A percentile compares a stretch with the other conserved stretches of the same genome.
Evolutionary conservation across 2,329 filamentous ascomycete genomes (phyloP).

Genomic region (Diaporthe velutina): DNA sequence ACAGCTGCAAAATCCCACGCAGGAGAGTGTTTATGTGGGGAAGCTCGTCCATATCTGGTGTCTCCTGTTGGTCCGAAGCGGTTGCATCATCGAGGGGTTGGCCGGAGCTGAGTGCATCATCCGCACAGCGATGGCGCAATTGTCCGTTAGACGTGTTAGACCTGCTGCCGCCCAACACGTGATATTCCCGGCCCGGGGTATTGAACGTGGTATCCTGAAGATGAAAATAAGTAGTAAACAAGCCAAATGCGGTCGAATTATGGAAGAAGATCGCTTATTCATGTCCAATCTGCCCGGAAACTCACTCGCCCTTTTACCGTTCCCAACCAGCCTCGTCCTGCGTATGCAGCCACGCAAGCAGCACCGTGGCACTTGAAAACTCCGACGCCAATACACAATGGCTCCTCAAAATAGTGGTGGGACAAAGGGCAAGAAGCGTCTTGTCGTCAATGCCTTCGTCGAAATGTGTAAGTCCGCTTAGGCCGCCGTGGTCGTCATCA

Average conservation of each 20-base stretch:
- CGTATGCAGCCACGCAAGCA: neutral
- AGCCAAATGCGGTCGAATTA: neutral
- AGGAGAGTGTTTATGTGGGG: neutral
- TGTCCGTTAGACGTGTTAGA: conserved; percentile 7
- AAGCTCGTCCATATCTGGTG: neutral
- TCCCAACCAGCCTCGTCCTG: neutral
- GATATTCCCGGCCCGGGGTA: neutral
- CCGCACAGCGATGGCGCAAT: conserved; percentile 38
- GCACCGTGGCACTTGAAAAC: neutral
- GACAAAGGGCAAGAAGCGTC: conserved; percentile 31
- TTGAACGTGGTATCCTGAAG: neutral
- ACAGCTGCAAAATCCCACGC: neutral
- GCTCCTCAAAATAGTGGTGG: conserved; percentile 23
- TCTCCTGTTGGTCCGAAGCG: conserved; percentile 21
- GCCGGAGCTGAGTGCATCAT: conserved; percentile 34
- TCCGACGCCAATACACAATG: neutral
- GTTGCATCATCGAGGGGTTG: conserved; percentile 33
- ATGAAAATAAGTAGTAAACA: neutral
- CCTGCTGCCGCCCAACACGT: conserved; percentile 3
- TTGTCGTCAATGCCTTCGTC: conserved; percentile 42
- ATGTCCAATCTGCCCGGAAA: neutral
- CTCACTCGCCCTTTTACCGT: neutral
- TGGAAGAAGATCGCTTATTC: neutral
- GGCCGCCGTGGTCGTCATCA: neutral
- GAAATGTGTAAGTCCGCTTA: conserved; percentile 40